These are phyloP conservation scores for Cryptosporidium tyzzeri DNA, from an alignment of 169 alveolate genomes.

Conservation along the genomic window DNA sequence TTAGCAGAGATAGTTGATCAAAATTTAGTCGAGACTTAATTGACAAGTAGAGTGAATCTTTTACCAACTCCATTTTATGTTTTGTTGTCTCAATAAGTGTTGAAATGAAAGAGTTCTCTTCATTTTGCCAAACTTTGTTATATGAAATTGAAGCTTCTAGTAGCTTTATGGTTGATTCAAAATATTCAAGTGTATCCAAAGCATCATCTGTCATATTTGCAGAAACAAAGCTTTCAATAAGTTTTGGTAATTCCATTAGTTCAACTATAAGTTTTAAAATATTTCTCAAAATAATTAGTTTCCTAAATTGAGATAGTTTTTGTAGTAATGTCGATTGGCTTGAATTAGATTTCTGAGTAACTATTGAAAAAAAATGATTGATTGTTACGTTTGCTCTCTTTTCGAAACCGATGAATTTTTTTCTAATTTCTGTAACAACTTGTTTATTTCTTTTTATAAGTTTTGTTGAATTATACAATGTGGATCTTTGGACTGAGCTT, in stretches of 20 bases:
- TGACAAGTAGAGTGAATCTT: conserved; percentile 6
- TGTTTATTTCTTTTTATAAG: conserved; percentile 38
- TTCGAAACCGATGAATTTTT: conserved; percentile 24
- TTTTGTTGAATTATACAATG: conserved; percentile 41
- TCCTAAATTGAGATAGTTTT: conserved; percentile 1
- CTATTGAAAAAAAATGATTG: neutral
- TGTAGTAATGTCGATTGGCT: neutral
- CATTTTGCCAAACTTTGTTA: neutral
- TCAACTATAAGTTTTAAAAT: conserved; percentile 24
- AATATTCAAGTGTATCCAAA: conserved; percentile 58
- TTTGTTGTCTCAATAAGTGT: conserved; percentile 14
- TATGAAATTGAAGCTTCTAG: conserved; percentile 11
- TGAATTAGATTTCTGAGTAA: neutral
- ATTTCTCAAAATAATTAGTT: neutral
- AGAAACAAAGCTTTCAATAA: conserved; percentile 22
- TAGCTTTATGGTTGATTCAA: conserved; percentile 33
- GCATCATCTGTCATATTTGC: conserved; percentile 73
- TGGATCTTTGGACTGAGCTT: conserved; percentile 1
- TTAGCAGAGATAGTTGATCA: conserved; percentile 27
- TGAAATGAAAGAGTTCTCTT: neutral
- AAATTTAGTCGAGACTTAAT: conserved; percentile 16
- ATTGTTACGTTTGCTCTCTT: neutral
- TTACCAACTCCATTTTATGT: neutral
- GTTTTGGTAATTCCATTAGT: conserved; percentile 37
- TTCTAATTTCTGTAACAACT: neutral